These are phyloP conservation scores for Diplodia seriata DNA, from an alignment of 2,329 filamentous ascomycete genomes.

Conservation along the genomic window DNA sequence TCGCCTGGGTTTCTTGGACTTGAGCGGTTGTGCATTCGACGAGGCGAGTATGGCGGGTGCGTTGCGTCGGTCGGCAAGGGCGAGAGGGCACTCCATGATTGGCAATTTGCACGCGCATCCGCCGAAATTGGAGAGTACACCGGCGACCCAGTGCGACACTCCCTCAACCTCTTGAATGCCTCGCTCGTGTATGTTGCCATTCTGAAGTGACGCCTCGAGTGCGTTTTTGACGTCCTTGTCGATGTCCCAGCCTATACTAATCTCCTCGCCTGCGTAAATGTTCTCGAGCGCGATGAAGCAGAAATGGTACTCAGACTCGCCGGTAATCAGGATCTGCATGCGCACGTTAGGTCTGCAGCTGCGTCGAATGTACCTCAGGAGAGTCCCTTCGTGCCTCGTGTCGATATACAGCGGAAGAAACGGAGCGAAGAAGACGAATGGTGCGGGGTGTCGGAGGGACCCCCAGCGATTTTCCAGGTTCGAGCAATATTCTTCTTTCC, in stretches of 20 bases:
- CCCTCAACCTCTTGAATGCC: slow-evolving; percentile 68
- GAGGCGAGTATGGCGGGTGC: slow-evolving; percentile 35
- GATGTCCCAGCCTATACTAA: slow-evolving; percentile 68
- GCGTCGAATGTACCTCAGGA: slow-evolving; percentile 85
- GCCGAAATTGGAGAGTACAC: slow-evolving; percentile 77
- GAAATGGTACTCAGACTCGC: slow-evolving; percentile 75
- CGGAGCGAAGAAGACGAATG: slow-evolving; percentile 73
- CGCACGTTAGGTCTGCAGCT: slow-evolving; percentile 92
- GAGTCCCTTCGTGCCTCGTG: slow-evolving; percentile 83
- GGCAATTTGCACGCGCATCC: slow-evolving; percentile 74
- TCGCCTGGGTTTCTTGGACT: slow-evolving; percentile 57
- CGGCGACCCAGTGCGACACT: slow-evolving; percentile 70
- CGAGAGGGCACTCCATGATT: slow-evolving; percentile 43
- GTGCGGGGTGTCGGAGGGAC: slow-evolving; percentile 57
- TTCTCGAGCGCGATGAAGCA: slow-evolving; percentile 86
- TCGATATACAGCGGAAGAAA: slow-evolving; percentile 91
- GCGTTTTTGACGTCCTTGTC: slow-evolving; percentile 58
- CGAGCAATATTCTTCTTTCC: slow-evolving; percentile 55
- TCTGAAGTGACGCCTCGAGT: slow-evolving; percentile 66
- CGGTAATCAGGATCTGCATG: slow-evolving; percentile 77
- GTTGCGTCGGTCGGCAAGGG: slow-evolving; percentile 45
- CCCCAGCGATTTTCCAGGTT: slow-evolving; percentile 57
- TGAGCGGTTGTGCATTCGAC: slow-evolving; percentile 48
- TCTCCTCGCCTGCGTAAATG: slow-evolving; percentile 75
- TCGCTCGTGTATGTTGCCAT: slow-evolving; percentile 65